These are phyloP conservation scores for Babesia sp. DNA, from an alignment of 169 alveolate species.

Conservation along the genomic window DNA sequence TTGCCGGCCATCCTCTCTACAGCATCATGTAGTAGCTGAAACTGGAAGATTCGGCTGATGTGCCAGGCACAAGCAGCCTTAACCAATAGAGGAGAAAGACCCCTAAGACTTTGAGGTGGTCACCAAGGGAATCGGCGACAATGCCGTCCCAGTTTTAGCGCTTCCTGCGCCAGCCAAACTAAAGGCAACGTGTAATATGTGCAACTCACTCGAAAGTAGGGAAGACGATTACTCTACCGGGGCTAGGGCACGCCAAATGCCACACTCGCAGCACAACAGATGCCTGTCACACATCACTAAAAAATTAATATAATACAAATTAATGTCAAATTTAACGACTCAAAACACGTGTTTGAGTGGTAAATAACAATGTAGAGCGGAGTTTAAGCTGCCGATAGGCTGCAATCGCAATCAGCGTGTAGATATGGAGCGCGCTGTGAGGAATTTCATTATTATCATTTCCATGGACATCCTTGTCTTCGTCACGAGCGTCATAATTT, in stretches of 20 bases:
- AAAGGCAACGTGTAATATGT: neutral
- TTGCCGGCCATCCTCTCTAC: slow-evolving; percentile 36
- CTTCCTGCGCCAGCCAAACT: neutral
- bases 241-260: neutral
- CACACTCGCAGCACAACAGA: neutral
- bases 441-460: slow-evolving; percentile 28
- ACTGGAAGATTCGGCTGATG: neutral
- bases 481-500: slow-evolving; percentile 13
- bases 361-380: neutral
- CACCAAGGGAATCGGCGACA: neutral
- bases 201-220: neutral
- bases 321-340: neutral
- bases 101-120: neutral
- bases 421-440: slow-evolving; percentile 21
- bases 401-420: neutral
- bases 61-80: neutral
- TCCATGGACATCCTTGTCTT: slow-evolving; percentile 23
- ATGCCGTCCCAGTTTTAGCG: neutral
- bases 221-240: neutral
- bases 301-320: neutral
- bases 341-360: neutral
- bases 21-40: neutral
- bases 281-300: neutral
- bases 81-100: neutral
- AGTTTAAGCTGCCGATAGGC: neutral